These are phyloP conservation scores for Thraustochytrium sp. DNA, from an alignment of 352 stramenopile genomes.

Conservation along the genomic window DNA sequence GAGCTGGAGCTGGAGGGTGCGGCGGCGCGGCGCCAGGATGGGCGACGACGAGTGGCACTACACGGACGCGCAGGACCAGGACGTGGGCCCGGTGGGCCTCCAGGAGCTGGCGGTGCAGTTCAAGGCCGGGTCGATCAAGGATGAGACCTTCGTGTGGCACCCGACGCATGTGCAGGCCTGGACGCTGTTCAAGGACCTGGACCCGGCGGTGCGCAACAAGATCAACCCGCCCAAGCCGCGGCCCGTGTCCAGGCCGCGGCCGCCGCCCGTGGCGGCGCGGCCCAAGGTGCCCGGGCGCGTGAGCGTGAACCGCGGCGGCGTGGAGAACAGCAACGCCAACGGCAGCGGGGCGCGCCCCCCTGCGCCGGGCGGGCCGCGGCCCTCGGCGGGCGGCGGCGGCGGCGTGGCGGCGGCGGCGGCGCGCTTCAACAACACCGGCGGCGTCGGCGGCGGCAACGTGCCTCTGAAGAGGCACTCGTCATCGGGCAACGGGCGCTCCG, in stretches of 20 bases:
- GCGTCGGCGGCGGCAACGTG: too few species aligned
- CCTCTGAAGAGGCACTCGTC: too few species aligned
- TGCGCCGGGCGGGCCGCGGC: background rate
- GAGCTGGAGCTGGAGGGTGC: too few species aligned
- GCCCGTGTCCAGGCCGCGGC: background rate
- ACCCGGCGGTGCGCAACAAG: background rate
- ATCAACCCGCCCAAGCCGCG: background rate
- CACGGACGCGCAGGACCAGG: background rate
- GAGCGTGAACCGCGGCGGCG: background rate
- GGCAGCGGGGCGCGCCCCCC: background rate
- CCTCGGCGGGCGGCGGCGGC: background rate
- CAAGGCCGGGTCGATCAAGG: background rate
- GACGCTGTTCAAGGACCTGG: background rate
- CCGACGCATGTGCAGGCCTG: background rate
- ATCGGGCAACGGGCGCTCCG: too few species aligned
- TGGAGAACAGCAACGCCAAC: background rate
- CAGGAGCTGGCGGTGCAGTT: background rate
- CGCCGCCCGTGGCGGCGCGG: background rate
- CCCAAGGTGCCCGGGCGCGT: background rate
- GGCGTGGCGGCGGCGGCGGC: background rate
- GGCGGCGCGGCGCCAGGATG: background rate
- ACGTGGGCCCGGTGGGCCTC: constrained; percentile 7
- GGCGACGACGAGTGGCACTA: constrained; percentile 28
- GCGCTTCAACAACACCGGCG: too few species aligned
- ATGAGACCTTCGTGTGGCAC: constrained; percentile 35